Evolutionary conservation across 139 green algal species (phyloP).

Genomic region (Diplosphaera chodatii): DNA sequence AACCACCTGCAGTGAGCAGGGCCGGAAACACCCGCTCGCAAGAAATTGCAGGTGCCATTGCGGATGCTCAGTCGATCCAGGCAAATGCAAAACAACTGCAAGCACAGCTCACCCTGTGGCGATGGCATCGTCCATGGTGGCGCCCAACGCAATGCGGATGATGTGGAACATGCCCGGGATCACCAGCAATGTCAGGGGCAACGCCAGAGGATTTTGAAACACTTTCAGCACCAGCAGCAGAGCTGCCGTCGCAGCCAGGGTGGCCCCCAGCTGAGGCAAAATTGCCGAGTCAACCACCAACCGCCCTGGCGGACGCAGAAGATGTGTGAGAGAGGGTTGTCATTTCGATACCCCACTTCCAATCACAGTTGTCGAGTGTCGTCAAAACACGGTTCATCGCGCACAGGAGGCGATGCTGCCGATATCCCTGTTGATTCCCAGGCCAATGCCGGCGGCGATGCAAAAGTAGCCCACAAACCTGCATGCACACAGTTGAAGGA

Average conservation of each 20-base stretch:
- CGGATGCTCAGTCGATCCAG: too few relatives aligned
- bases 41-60: too few relatives aligned
- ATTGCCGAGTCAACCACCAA: constrained; percentile 24
- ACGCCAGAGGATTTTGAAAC: too few relatives aligned
- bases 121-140: constrained; percentile 42
- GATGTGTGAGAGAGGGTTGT: too few relatives aligned
- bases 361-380: too few relatives aligned
- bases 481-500: too few relatives aligned
- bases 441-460: constrained; percentile 41
- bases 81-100: too few relatives aligned
- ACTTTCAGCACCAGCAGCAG: constrained; percentile 51
- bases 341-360: too few relatives aligned
- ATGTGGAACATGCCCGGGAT: constrained; percentile 47
- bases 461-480: constrained; percentile 51
- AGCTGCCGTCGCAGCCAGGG: constrained; percentile 19
- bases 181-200: constrained; percentile 29
- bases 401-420: constrained; percentile 15
- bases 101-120: too few relatives aligned
- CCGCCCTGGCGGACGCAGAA: too few relatives aligned
- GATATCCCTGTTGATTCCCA: constrained; percentile 35
- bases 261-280: constrained; percentile 49
- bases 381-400: too few relatives aligned
- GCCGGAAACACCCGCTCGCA: too few relatives aligned
- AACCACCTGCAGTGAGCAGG: constrained; percentile 58
- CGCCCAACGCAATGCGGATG: constrained; percentile 30